A percentile compares a stretch with the other conserved stretches of the same genome.
phyloP scores from a whole-genome alignment of 2,329 filamentous ascomycete species.

The Claviceps sp. region DNA sequence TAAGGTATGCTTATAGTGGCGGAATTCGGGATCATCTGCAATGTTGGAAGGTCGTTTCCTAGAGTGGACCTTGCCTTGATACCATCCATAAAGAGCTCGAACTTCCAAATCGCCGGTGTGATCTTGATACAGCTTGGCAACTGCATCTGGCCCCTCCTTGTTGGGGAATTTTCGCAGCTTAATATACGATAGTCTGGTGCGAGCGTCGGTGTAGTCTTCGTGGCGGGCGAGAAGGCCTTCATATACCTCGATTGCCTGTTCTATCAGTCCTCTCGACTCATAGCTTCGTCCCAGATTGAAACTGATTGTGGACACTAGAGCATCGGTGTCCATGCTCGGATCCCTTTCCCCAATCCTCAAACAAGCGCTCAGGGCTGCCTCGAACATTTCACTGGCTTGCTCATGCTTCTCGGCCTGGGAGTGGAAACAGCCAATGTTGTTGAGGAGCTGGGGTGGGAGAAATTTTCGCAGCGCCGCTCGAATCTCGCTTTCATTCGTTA shows the following conservation, averaged over 20 bases:
- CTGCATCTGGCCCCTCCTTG: slow-evolving; percentile 74
- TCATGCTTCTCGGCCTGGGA: slow-evolving; percentile 76
- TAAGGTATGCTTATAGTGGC: slow-evolving; percentile 92
- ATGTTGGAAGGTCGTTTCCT: slow-evolving; percentile 73
- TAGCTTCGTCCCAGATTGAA: slow-evolving; percentile 94
- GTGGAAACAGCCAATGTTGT: slow-evolving; percentile 95
- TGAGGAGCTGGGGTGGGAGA: slow-evolving; percentile 79
- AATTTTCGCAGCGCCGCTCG: slow-evolving; percentile 56
- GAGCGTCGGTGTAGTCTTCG: slow-evolving; percentile 83
- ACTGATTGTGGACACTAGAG: slow-evolving; percentile 86
- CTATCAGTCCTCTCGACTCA: slow-evolving; percentile 66
- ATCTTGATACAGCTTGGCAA: slow-evolving; percentile 73
- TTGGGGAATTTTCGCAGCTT: slow-evolving; percentile 66
- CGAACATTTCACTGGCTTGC: slow-evolving; percentile 73
- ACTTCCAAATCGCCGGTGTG: slow-evolving; percentile 82
- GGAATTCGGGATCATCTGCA: slow-evolving; percentile 78
- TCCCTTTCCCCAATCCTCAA: slow-evolving; percentile 68
- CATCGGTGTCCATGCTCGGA: slow-evolving; percentile 69
- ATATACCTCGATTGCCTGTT: slow-evolving; percentile 80
- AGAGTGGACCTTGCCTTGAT: slow-evolving; percentile 64
- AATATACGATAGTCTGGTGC: slow-evolving; percentile 80
- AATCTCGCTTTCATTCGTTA: slow-evolving; percentile 42
- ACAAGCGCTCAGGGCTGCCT: slow-evolving; percentile 80
- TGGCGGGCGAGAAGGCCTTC: slow-evolving; percentile 75
- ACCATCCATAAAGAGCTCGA: slow-evolving; percentile 89